These are phyloP conservation scores for Calonectria ilicicola DNA, from an alignment of 2,329 filamentous ascomycete species.

Conservation along the genomic window DNA sequence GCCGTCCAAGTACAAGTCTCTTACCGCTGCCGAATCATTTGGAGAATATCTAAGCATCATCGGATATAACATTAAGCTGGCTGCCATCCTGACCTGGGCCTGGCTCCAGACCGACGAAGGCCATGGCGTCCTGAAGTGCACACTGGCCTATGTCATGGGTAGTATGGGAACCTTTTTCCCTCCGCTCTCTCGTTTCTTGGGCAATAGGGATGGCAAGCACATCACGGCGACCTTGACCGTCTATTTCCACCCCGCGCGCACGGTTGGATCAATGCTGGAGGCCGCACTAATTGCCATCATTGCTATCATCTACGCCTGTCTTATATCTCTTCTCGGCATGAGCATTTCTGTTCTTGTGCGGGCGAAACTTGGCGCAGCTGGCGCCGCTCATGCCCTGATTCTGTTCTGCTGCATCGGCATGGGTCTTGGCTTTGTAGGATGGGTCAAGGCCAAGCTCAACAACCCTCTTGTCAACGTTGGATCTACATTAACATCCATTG, in stretches of 20 bases:
- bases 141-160: conserved; percentile 87
- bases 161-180: conserved; percentile 88
- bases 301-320: conserved; percentile 77
- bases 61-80: conserved; percentile 52
- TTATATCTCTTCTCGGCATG: conserved; percentile 88
- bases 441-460: conserved; percentile 84
- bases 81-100: conserved; percentile 65
- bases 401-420: conserved; percentile 87
- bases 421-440: conserved; percentile 87
- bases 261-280: conserved; percentile 90
- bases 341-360: conserved; percentile 85
- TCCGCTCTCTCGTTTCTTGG: conserved; percentile 78
- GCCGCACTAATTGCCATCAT: conserved; percentile 81
- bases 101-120: conserved; percentile 76
- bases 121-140: conserved; percentile 88
- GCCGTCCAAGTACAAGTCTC: conserved; percentile 30
- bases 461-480: conserved; percentile 86
- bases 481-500: conserved; percentile 87
- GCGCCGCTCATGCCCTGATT: conserved; percentile 82
- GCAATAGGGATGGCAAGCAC: conserved; percentile 90
- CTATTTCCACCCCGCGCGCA: conserved; percentile 92
- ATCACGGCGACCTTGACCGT: conserved; percentile 94
- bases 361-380: conserved; percentile 71
- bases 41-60: conserved; percentile 50
- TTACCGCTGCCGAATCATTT: conserved; percentile 45